These are phyloP conservation scores for Plasmodium berghei DNA, from an alignment of 169 alveolate species.

Conservation along the genomic window DNA sequence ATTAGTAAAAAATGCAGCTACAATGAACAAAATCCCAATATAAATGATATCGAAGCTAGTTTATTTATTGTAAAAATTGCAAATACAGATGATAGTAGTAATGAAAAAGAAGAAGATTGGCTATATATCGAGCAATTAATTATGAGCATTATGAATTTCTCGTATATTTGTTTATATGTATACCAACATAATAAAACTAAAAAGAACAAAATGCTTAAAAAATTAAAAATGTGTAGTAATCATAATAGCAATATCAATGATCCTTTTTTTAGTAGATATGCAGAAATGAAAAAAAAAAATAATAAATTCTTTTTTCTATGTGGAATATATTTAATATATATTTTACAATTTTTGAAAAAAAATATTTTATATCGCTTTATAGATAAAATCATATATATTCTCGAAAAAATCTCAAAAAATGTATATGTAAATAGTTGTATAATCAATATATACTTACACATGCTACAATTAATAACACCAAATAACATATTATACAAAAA, in stretches of 20 bases:
- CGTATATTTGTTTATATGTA: conserved; percentile 63
- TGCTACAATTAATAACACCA: conserved; percentile 73
- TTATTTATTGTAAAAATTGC: conserved; percentile 37
- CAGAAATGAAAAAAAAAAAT: conserved; percentile 24
- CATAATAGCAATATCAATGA: background rate
- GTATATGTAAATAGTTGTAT: conserved; percentile 72
- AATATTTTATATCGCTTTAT: conserved; percentile 55
- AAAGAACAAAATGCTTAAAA: conserved; percentile 8
- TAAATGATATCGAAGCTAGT: conserved; percentile 49
- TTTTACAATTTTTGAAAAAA: conserved; percentile 70
- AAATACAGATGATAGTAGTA: background rate
- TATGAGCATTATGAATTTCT: conserved; percentile 68
- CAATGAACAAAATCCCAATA: conserved; percentile 35
- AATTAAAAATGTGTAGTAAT: background rate
- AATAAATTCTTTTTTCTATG: conserved; percentile 60
- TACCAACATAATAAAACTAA: conserved; percentile 45
- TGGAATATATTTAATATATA: conserved; percentile 72
- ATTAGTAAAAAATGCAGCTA: conserved; percentile 39
- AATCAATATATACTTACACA: conserved; percentile 68
- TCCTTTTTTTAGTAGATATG: conserved; percentile 7
- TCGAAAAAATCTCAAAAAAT: conserved; percentile 70
- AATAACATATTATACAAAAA: conserved; percentile 68
- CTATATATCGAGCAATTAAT: conserved; percentile 66
- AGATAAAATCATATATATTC: conserved; percentile 64
- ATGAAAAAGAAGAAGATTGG: conserved; percentile 61